Base-by-base conservation (phyloP, 2,329 filamentous ascomycete species). In the Apiospora marii region DNA sequence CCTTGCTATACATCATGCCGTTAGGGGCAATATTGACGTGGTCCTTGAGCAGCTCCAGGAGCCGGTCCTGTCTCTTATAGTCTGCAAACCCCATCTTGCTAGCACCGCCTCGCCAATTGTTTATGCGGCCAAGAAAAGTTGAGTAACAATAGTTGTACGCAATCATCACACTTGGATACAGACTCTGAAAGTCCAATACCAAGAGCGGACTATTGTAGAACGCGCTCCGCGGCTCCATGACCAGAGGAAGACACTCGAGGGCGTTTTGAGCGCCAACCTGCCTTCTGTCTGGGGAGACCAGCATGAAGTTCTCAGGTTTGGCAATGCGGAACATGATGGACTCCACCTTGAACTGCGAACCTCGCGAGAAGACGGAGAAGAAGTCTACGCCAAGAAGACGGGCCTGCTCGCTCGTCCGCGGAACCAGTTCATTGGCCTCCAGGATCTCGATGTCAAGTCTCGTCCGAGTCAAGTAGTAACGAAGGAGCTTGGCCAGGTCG, bases 71-170 rank as follows among this genome's bases (percentile, higher is more conserved):
- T 34, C 96, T 90, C 75, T 92, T 88, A 82, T 97, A 98, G 74
- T 98, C 92, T 41, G 91, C 91, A 80, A 98, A 98, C 0, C 96
- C 96, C 92, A 99, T 94, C 83, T 98, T 98, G 84, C 94, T 95
- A 43, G 89, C 91, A 2, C 95, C 95, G 2, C 58, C 58, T n/a
- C 94, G 91, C 96, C 96, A 98, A 77, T 91, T 90, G 41, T 91
- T 90, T 51, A 98, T 91, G 43, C 96, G 91, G 0, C 96, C 96
- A 0, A 98, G 87, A 77, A 95, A 99, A 0, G 96, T 99, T 0
- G 96, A 98, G 80, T 99, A 99, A 84, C 96, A 99, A 80, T 98
- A 96, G 79, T 99, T 99, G 85, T 99, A 98, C 0, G 96, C 96
- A 79, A 99, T 98, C 95, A 99, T 98, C 73, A 98, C 92, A 82